phyloP scores from a whole-genome alignment of 768 basidiomycete species.

The Pleurotus pulmonarius region DNA sequence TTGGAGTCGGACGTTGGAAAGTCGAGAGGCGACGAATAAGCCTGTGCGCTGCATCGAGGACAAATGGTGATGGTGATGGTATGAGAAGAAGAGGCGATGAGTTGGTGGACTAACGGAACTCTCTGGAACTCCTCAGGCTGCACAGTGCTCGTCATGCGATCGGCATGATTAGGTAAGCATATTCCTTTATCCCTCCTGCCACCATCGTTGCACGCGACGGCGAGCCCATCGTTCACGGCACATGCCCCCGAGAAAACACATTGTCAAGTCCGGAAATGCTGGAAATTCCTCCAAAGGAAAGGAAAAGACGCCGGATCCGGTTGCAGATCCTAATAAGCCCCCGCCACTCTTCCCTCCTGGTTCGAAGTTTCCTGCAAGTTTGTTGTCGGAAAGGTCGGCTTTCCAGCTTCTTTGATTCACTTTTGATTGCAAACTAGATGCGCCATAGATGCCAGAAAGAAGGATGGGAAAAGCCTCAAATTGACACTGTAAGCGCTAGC shows the following conservation, averaged over 20 bases:
- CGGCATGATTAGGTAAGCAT: too few relatives aligned
- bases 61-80: too few relatives aligned
- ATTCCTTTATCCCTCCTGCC: too few relatives aligned
- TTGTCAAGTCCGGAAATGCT: conserved; percentile 87
- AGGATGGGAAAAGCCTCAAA: conserved; percentile 80
- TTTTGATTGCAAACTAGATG: neutral
- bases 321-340: conserved; percentile 41
- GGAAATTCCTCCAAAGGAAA: conserved; percentile 73
- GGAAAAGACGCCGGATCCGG: conserved; percentile 12
- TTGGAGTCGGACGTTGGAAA: too few relatives aligned
- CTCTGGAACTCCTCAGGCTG: too few relatives aligned
- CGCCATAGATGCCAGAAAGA: conserved; percentile 73
- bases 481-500: conserved; percentile 60
- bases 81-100: too few relatives aligned
- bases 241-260: conserved; percentile 74
- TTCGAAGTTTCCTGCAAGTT: conserved; percentile 76
- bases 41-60: too few relatives aligned
- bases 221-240: neutral
- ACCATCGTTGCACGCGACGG: too few relatives aligned
- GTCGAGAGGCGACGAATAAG: too few relatives aligned
- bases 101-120: too few relatives aligned
- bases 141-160: too few relatives aligned
- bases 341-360: conserved; percentile 67
- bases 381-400: conserved; percentile 73
- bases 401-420: neutral